Evolutionary conservation across 2,329 filamentous ascomycete genomes (phyloP).

Genomic region (Aspergillus latus): DNA sequence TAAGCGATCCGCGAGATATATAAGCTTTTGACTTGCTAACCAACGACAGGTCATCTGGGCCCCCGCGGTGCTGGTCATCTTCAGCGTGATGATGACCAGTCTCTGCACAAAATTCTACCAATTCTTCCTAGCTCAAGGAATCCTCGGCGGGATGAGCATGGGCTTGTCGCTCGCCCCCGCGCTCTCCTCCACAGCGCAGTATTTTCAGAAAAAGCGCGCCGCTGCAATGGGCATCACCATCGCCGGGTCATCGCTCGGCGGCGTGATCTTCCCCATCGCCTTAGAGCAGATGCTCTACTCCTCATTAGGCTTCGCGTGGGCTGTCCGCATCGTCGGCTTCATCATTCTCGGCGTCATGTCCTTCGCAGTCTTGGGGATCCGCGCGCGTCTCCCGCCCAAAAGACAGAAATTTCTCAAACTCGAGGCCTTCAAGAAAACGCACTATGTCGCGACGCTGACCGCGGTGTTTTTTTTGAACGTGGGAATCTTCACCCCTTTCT

Average conservation of each 20-base stretch:
- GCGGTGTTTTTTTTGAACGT: constrained; percentile 24
- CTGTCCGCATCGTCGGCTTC: constrained; percentile 55
- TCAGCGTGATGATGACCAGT: constrained; percentile 59
- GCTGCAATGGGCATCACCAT: constrained; percentile 51
- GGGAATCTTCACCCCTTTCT: constrained; percentile 32
- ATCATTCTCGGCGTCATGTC: constrained; percentile 47
- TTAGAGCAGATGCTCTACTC: constrained; percentile 49
- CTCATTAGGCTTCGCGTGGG: constrained; percentile 54
- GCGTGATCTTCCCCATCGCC: constrained; percentile 52
- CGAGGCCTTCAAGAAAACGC: constrained; percentile 42
- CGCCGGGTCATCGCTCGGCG: constrained; percentile 53
- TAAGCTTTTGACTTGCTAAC: background rate
- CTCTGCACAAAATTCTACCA: constrained; percentile 57
- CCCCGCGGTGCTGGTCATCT: constrained; percentile 32
- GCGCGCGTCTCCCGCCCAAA: constrained; percentile 18
- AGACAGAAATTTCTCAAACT: constrained; percentile 1
- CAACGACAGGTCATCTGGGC: constrained; percentile 20
- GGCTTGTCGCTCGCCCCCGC: constrained; percentile 49
- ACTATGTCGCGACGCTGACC: constrained; percentile 29
- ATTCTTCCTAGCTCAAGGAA: constrained; percentile 42
- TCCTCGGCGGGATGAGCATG: constrained; percentile 27
- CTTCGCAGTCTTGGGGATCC: constrained; percentile 37
- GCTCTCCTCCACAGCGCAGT: constrained; percentile 48
- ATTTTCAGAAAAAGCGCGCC: constrained; percentile 50
- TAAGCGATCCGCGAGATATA: constrained; percentile 2